These are phyloP conservation scores for Yamadazyma epiphylla DNA, from an alignment of 1,139 yeast genomes.

Conservation along the genomic window DNA sequence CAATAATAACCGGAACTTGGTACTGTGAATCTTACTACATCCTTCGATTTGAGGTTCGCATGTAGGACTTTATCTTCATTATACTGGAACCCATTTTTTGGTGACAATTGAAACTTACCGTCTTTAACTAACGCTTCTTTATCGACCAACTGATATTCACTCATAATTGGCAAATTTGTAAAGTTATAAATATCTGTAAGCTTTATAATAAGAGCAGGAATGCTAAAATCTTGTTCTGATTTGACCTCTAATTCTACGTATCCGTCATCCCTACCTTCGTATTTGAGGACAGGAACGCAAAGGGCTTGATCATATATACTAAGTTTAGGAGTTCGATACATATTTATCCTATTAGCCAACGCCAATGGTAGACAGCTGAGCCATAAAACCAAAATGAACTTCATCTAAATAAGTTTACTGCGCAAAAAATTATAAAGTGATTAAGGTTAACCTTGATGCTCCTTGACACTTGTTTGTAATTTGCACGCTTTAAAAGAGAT, in stretches of 20 bases:
- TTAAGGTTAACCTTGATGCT: no score
- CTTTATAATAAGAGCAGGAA: slow-evolving; percentile 24
- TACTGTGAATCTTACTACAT: slow-evolving; percentile 11
- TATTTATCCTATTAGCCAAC: no score
- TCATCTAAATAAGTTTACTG: no score
- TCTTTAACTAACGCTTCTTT: not conserved
- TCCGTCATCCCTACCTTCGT: not conserved
- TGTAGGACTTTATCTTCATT: slow-evolving; percentile 8
- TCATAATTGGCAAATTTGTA: slow-evolving; percentile 18
- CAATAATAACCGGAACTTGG: slow-evolving; percentile 30
- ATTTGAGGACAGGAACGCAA: not conserved
- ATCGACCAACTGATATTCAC: slow-evolving; percentile 5
- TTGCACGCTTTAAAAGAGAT: no score
- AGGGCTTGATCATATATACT: no score
- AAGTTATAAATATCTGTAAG: slow-evolving; percentile 22
- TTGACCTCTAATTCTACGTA: not conserved
- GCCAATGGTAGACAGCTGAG: no score
- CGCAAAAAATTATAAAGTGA: no score
- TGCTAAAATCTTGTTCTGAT: slow-evolving; percentile 5
- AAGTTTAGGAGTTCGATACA: no score
- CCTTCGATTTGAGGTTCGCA: slow-evolving; percentile 6
- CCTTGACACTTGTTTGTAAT: no score
- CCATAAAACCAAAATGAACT: no score
- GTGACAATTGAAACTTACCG: slow-evolving; percentile 5
- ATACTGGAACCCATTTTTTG: slow-evolving; percentile 2